phyloP scores from a whole-genome alignment of 176 grass and related monocot genomes.

The Phoenix dactylifera region DNA sequence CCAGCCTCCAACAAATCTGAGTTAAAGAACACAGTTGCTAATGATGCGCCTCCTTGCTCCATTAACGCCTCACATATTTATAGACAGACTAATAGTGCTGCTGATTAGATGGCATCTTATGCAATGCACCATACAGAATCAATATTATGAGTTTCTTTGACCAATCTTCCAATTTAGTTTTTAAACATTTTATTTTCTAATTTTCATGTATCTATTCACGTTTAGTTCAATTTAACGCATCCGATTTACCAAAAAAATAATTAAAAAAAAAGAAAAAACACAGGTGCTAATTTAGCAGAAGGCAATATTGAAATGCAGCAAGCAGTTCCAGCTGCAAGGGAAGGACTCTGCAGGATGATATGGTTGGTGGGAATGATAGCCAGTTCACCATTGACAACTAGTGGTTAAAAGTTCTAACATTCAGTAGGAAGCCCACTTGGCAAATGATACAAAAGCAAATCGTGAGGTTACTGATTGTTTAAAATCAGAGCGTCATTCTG shows the following conservation, averaged over 20 bases:
- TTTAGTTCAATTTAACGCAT: no score
- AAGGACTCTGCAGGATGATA: background rate
- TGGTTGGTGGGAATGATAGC: background rate
- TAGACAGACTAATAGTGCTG: no score
- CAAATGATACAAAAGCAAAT: constrained; percentile 18
- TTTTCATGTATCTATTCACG: no score
- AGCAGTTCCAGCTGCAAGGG: constrained; percentile 11
- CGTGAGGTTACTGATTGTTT: background rate
- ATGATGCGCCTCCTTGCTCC: no score
- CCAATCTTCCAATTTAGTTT: no score
- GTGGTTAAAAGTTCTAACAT: constrained; percentile 4
- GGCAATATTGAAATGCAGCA: constrained; percentile 2
- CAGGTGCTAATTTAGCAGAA: constrained; percentile 20
- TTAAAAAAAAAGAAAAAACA: no score
- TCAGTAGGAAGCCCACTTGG: constrained; percentile 1
- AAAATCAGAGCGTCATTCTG: background rate
- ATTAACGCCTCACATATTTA: no score
- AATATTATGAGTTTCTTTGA: no score
- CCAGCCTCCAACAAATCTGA: constrained; percentile 26
- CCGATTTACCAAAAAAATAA: no score
- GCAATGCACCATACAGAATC: no score
- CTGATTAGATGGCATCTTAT: no score
- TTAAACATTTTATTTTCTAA: no score
- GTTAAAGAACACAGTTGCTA: constrained; percentile 16
- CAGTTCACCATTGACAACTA: background rate